Conservation (phyloP, 2,329 filamentous ascomycete genomes). For the Helicocarpus griseus region DNA sequence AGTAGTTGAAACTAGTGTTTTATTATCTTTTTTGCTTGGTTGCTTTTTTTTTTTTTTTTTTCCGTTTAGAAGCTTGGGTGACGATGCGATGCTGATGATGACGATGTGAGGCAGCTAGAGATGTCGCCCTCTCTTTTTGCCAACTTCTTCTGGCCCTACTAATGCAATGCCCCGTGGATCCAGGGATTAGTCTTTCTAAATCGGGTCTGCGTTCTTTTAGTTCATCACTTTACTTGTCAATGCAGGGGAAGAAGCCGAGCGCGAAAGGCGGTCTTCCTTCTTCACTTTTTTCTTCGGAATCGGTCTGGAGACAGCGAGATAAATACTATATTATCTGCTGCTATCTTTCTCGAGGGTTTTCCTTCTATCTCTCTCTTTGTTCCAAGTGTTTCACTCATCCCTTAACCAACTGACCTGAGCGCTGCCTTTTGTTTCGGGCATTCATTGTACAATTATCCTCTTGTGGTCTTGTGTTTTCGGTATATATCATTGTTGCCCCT, state of each 20-base stretch:
- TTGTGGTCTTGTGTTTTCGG: neutral
- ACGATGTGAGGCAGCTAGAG: neutral
- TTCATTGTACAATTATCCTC: neutral
- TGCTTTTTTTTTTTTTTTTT: no score
- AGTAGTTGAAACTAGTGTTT: neutral
- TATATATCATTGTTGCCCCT: neutral
- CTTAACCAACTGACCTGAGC: neutral
- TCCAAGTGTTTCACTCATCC: neutral
- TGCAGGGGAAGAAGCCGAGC: neutral
- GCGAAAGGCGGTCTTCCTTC: neutral
- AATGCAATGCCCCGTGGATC: constrained; percentile 9
- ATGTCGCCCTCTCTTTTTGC: neutral
- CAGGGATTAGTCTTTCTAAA: constrained; percentile 1
- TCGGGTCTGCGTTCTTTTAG: neutral
- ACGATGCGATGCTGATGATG: neutral
- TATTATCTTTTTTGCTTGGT: neutral
- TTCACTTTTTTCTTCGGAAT: constrained; percentile 2
- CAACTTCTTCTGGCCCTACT: constrained; percentile 3
- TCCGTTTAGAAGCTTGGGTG: neutral
- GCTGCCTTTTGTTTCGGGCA: neutral
- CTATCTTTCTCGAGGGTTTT: neutral
- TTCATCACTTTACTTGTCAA: neutral
- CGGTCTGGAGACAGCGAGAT: neutral
- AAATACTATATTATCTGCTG: constrained; percentile 3
- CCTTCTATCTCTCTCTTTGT: neutral